Conservation (phyloP, 805 yeast species). For the Lipomyces orientalis region DNA sequence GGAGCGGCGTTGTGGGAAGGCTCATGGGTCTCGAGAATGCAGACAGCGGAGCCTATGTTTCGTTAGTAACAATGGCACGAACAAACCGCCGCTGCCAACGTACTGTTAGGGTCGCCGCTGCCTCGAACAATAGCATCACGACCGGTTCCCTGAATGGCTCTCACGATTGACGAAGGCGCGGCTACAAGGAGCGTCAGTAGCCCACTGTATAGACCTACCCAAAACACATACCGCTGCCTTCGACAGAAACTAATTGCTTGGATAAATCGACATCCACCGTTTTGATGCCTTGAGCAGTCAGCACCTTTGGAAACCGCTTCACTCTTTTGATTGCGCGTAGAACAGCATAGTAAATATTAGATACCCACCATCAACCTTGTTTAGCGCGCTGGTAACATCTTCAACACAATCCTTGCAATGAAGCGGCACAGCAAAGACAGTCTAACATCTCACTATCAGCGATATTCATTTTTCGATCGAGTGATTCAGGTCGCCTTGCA, state of each 20-base stretch:
- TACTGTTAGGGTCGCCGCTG: constrained; percentile 73
- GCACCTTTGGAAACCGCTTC: neutral
- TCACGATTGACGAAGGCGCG: constrained; percentile 78
- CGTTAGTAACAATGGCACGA: neutral
- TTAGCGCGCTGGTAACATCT: constrained; percentile 61
- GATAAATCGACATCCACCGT: constrained; percentile 61
- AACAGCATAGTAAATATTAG: neutral
- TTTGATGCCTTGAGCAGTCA: constrained; percentile 50
- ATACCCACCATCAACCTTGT: constrained; percentile 46
- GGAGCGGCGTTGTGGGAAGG: constrained; percentile 56
- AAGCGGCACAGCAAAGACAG: constrained; percentile 86
- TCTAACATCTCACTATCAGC: constrained; percentile 45
- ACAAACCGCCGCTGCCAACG: neutral
- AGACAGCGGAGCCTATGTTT: constrained; percentile 77
- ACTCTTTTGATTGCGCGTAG: neutral
- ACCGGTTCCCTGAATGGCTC: constrained; percentile 73
- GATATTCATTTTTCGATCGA: neutral
- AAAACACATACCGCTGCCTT: constrained; percentile 52
- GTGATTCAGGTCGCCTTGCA: neutral
- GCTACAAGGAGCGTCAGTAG: constrained; percentile 40
- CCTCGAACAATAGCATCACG: constrained; percentile 92
- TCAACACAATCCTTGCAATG: constrained; percentile 76
- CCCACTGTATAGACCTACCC: neutral
- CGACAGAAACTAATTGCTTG: constrained; percentile 67
- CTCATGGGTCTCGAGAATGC: constrained; percentile 78